Base-by-base conservation (phyloP, 768 basidiomycete species). In the Suillus hirtellus region DNA sequence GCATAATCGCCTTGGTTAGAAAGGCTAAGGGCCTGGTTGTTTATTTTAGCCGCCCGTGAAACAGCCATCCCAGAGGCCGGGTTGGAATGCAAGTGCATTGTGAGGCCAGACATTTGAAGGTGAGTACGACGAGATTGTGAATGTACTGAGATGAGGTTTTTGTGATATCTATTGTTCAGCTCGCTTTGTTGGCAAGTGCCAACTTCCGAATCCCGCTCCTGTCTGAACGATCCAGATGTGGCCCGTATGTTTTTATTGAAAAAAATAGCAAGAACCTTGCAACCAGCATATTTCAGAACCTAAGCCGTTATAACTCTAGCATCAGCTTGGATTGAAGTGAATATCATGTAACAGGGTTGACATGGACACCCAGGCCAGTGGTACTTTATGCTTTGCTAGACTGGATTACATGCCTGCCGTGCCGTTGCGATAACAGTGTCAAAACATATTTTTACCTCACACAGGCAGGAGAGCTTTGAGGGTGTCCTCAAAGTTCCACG, bases 1-100 rank as follows among this genome's bases (percentile, higher is more conserved):
- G 63, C 67, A 42, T 68, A 63, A 53, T 75, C 66, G 1, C 76
- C 76, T 19, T 61, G 60, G 3, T 56, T 49, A 38, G 65, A 65
- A 35, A 71, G 70, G 5, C 37, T 54, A 19, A 65, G 55, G 0
- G 69, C 74, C 60, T 67, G 19, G 50, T 74, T 71, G 44, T 71
- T 68, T 40, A 74, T 43, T 2, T 6, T n/a, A n/a, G 60, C 53
- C 43, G 68, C 75, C 15, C 68, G 63, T 8, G 10, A 46, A 1
- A 64, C 27, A 8, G 9, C 11, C 11, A 47, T 4, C 24, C 60
- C 54, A n/a, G 60, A 58, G 31, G 43, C 62, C 9, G 63, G 62
- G 55, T 68, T 58, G 49, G 60, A 35, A 44, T 63, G 38, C 17
- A 59, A 11, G 60, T 63, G 59, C 19, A 42, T 55, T 42, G 40